phyloP scores from a whole-genome alignment of 177 flowering plant genomes.

The Vitis hybrid region DNA sequence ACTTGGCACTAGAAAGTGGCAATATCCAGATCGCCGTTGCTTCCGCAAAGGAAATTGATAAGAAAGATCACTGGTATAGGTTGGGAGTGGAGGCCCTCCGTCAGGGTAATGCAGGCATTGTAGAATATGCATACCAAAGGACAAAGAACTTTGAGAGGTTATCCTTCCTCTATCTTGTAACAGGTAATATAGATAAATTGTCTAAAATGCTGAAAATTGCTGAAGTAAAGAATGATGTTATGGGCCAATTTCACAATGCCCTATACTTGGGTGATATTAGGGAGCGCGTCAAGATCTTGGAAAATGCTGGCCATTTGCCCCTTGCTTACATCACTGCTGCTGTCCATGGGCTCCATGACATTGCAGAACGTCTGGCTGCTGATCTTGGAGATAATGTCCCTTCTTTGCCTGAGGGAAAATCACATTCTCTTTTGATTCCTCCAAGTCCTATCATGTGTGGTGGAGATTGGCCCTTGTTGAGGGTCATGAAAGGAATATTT shows the following conservation, averaged over 20 bases:
- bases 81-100: conserved; percentile 40
- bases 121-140: conserved; percentile 36
- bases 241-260: conserved; percentile 36
- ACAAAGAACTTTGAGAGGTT: conserved; percentile 33
- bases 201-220: conserved; percentile 34
- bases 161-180: conserved; percentile 32
- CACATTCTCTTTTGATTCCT: conserved; percentile 41
- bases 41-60: conserved; percentile 32
- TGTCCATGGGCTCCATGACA: conserved; percentile 30
- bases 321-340: conserved; percentile 32
- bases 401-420: conserved; percentile 28
- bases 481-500: conserved; percentile 35
- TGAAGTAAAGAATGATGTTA: conserved; percentile 32
- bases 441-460: conserved; percentile 32
- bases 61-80: conserved; percentile 38
- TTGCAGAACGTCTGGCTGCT: conserved; percentile 26
- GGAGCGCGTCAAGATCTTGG: conserved; percentile 32
- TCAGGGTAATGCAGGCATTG: conserved; percentile 38
- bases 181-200: conserved; percentile 29
- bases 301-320: conserved; percentile 25
- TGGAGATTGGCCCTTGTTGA: conserved; percentile 37
- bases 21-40: conserved; percentile 37
- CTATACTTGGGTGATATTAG: conserved; percentile 27
- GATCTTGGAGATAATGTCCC: conserved; percentile 34
- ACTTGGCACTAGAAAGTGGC: conserved; percentile 36